Evolutionary conservation across 2,329 filamentous ascomycete genomes (phyloP).

Genomic region (Pseudocercospora eumusae): DNA sequence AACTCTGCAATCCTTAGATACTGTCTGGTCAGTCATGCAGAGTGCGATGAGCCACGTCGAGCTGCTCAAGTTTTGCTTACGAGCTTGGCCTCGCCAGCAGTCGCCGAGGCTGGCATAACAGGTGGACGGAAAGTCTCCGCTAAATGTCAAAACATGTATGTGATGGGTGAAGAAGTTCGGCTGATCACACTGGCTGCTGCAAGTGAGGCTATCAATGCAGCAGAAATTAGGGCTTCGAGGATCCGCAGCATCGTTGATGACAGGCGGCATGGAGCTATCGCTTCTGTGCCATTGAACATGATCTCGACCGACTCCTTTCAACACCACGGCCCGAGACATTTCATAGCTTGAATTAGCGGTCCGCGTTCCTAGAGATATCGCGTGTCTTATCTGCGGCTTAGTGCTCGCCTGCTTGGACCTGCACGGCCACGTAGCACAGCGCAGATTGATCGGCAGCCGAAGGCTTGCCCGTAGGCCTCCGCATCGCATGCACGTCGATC

Average conservation of each 20-base stretch:
- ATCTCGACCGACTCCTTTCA: background rate
- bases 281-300: constrained; percentile 5
- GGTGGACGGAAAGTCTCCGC: background rate
- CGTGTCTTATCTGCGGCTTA: background rate
- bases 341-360: background rate
- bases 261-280: background rate
- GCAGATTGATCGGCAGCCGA: background rate
- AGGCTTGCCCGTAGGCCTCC: constrained; percentile 1
- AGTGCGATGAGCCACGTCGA: background rate
- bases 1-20: background rate
- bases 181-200: background rate
- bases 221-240: background rate
- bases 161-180: constrained; percentile 3
- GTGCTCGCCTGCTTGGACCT: background rate
- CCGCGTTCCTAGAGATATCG: background rate
- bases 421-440: background rate
- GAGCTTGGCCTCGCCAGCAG: background rate
- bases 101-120: background rate
- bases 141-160: background rate
- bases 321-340: background rate
- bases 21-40: background rate
- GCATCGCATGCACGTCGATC: background rate
- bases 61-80: background rate
- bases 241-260: constrained; percentile 7
- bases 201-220: background rate